Evolutionary conservation across 441 rosid genomes (phyloP).

Genomic region (Manihot esculenta): DNA sequence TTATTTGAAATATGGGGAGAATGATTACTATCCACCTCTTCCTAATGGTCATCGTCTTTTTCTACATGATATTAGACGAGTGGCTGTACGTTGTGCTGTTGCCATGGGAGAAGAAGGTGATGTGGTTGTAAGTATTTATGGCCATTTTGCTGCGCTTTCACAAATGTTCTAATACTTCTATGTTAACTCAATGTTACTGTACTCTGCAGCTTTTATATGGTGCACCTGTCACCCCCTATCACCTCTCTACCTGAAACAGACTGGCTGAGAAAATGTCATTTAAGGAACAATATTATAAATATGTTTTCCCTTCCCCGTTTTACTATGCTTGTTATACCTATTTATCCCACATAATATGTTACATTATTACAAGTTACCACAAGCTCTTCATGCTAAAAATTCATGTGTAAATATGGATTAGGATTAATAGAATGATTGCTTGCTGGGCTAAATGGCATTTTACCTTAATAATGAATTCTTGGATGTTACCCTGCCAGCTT

Average conservation of each 20-base stretch:
- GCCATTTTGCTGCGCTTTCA: conserved; percentile 13
- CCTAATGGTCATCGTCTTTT: conserved; percentile 86
- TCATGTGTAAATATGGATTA: not conserved
- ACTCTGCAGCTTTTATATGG: not conserved
- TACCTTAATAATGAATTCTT: not conserved
- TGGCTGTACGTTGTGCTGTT: conserved; percentile 86
- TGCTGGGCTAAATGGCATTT: not conserved
- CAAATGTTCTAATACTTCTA: conserved; percentile 1
- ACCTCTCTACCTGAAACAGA: not conserved
- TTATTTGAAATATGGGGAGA: conserved; percentile 78
- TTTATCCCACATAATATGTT: not conserved
- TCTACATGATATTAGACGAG: conserved; percentile 78
- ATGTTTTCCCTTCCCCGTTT: too few species aligned
- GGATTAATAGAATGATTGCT: not conserved
- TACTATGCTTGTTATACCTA: too few species aligned
- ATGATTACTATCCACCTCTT: conserved; percentile 89
- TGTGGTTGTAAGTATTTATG: conserved; percentile 77
- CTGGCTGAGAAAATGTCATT: not conserved
- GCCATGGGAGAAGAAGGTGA: conserved; percentile 99
- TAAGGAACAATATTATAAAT: too few species aligned
- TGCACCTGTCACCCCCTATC: not conserved
- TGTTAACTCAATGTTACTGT: not conserved
- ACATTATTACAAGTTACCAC: not conserved
- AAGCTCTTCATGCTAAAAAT: not conserved
- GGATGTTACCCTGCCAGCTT: not conserved